These are phyloP conservation scores for Medicago arabica DNA, from an alignment of 306 rosid genomes.

Conservation along the genomic window DNA sequence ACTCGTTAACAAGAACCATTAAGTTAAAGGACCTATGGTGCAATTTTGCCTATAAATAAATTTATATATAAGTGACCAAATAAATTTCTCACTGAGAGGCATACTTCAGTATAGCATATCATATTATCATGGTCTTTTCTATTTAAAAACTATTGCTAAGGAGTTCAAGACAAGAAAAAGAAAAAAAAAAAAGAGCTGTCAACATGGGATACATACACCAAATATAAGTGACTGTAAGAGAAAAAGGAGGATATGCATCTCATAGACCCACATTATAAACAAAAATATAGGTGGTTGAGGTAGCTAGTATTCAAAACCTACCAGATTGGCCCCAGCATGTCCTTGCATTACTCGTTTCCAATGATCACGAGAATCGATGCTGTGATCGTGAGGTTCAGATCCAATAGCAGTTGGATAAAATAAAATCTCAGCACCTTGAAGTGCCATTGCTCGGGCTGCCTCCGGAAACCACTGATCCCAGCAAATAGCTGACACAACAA, in stretches of 20 bases:
- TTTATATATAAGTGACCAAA: neutral
- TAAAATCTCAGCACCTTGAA: conserved; percentile 98
- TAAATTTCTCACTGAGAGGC: neutral
- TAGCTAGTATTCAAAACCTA: conserved; percentile 43
- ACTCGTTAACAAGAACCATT: too few relatives aligned
- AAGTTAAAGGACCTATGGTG: neutral
- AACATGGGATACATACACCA: conserved; percentile 5
- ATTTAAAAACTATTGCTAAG: conserved; percentile 20
- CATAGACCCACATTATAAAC: neutral
- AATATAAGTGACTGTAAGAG: neutral
- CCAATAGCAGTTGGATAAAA: conserved; percentile 98
- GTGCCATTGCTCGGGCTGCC: conserved; percentile 93
- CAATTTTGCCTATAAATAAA: neutral
- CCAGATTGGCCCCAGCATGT: conserved; percentile 96
- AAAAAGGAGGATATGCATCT: conserved; percentile 12
- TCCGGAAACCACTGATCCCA: conserved; percentile 99
- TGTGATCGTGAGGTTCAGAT: conserved; percentile 88
- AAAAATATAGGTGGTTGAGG: neutral
- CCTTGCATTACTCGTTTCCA: conserved; percentile 99
- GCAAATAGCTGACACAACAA: conserved; percentile 77
- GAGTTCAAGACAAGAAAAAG: conserved; percentile 23
- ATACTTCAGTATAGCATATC: neutral
- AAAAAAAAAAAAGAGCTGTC: conserved; percentile 10
- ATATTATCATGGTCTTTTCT: neutral
- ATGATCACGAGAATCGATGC: conserved; percentile 85